Evolutionary conservation across 257 asterid genomes (phyloP), one percentile per base, ranked within the genome.

Genomic region (Solanum neorickii): DNA sequence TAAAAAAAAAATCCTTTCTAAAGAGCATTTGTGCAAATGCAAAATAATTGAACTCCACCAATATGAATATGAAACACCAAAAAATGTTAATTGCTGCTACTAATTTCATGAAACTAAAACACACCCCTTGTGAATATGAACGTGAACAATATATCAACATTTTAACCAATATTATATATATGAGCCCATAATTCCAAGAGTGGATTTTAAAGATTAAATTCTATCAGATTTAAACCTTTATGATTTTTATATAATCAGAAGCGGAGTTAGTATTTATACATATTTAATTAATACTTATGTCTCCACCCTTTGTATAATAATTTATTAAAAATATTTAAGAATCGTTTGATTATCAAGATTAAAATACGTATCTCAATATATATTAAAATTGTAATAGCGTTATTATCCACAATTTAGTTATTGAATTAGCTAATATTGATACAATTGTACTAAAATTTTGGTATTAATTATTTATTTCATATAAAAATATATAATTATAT

Each of bases 11-110:
- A 16, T 20, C 23, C 1, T 56, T 20, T 20, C 0, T 18, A 18
- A 2, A 10, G 5, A 20, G 2, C 3, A 56, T 56, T 56, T 56
- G 25, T 4, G 0, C 5, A 0, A 20, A 20, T 56, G 0, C 11
- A 20, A 56, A 56, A 56, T 56, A 20, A 18, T 56, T 4, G 0
- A 2, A 9, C n/a, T 52, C 11, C 8, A 9, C 11, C 11, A 16
- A 52, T 52, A 7, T 7, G n/a, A 0, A 56, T 18, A 56, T 20
- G 0, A 20, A 0, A 56, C 65, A 3, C 25, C 5, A 20, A 3
- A 18, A 20, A 46, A 46, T 27, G 15, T 44, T 5, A 18, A 78
- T 59, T 65, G 18, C 72, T 76, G 42, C 3, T 76, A 76, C 23
- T 42, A 7, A 77, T 77, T 37, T 78, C 65, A 46, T 27, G 66